phyloP scores from a whole-genome alignment of 2,329 filamentous ascomycete species.

The Curvularia verruculosa region DNA sequence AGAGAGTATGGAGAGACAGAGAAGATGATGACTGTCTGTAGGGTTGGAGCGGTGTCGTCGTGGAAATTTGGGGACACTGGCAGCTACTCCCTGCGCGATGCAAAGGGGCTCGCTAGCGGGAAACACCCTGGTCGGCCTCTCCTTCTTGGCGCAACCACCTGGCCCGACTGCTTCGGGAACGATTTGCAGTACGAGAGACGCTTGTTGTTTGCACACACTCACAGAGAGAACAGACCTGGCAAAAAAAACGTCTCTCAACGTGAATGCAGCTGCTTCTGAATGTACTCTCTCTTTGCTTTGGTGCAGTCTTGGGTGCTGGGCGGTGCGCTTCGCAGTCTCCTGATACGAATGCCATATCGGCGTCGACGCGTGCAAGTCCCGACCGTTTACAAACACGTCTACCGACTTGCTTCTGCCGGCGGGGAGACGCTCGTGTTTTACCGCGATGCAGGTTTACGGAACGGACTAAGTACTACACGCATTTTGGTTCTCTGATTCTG shows the following conservation, averaged over 20 bases:
- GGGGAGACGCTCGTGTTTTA: not conserved
- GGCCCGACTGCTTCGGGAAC: constrained; percentile 29
- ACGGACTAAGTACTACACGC: not conserved
- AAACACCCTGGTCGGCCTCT: constrained; percentile 39
- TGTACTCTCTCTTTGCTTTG: not conserved
- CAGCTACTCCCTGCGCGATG: constrained; percentile 47
- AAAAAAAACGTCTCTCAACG: not conserved
- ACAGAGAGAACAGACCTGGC: not conserved
- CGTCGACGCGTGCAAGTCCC: not conserved
- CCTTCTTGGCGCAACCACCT: constrained; percentile 38
- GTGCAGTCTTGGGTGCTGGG: not conserved
- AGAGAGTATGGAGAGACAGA: not conserved
- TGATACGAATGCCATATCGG: not conserved
- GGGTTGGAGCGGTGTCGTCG: constrained; percentile 40
- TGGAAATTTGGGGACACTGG: constrained; percentile 51
- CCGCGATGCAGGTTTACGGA: not conserved
- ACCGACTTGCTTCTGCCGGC: not conserved
- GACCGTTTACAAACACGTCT: not conserved
- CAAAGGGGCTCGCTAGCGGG: constrained; percentile 50
- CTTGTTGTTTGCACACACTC: not conserved
- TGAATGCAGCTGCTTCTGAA: too few species aligned
- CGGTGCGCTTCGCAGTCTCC: not conserved
- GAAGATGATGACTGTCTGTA: constrained; percentile 31
- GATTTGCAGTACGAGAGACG: constrained; percentile 14
- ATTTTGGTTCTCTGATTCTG: not conserved